Evolutionary conservation across 2,329 filamentous ascomycete species (phyloP), one percentile per base, ranked within the genome.

Genomic region (Epichloe festucae): DNA sequence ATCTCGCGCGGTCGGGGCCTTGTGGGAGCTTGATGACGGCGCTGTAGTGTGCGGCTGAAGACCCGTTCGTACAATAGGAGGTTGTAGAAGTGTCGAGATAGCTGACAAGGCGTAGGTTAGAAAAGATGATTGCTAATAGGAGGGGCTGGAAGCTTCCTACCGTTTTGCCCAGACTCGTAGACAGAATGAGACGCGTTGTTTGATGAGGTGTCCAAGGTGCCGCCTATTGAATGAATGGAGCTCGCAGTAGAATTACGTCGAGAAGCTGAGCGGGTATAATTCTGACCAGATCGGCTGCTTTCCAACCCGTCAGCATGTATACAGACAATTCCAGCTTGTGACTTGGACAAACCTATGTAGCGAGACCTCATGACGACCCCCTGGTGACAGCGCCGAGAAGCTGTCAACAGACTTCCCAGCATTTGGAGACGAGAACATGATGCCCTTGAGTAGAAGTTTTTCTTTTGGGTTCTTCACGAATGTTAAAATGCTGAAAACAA

Each of bases 81-180:
- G 85, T 63, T 95, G 87, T 4, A 97, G 78, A n/a, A 97, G 77
- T 1, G 89, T 95, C 8, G 90, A 95, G 60, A 97, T 97, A 55
- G 93, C 86, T 88, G 46, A 4, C 21, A 19, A 21, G 7, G 17
- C 11, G 8, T 35, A 8, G 3, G 12, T 51, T 35, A 51, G 49
- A 46, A 5, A 41, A 34, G 35, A 46, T 11, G 10, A 19, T 27
- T n/a, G 14, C 23, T 34, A 15, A 7, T 38, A 17, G 3, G 12
- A 41, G 46, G 21, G 15, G 41, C 4, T 27, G 17, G n/a, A 21
- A 40, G 36, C 11, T 23, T 17, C 52, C 23, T 66, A 87, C 84
- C 89, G 78, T 95, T 96, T 60, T 90, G 87, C 11, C 84, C 82
- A n/a, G 82, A 80, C 67, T 95, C 89, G 38, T 74, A 67, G 14